Percentiles rank a stretch among this genome's conserved stretches.
phyloP scores from a whole-genome alignment of 805 yeast species.

The Zygoascus biomembranicola region DNA sequence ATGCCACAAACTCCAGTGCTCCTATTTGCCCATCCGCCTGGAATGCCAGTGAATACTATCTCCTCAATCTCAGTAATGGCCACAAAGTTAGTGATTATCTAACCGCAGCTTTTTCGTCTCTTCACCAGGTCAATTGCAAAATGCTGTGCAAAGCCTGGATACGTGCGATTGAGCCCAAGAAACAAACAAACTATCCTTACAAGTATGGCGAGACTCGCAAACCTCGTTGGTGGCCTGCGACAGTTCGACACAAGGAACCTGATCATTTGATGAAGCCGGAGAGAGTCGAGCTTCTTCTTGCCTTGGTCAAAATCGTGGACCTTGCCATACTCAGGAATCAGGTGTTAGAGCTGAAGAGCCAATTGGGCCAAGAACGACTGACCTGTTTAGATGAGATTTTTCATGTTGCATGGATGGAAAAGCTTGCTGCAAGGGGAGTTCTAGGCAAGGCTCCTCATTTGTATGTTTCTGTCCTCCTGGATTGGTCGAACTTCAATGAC shows the following conservation, averaged over 20 bases:
- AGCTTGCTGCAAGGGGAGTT: neutral
- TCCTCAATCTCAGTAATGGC: neutral
- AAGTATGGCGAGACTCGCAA: constrained; percentile 39
- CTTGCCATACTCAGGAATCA: neutral
- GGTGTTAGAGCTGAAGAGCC: neutral
- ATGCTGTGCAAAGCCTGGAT: constrained; percentile 62
- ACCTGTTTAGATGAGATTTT: neutral
- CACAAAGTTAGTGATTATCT: neutral
- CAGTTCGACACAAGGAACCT: constrained; percentile 58
- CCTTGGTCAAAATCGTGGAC: neutral
- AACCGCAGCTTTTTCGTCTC: neutral
- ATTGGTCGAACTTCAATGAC: neutral
- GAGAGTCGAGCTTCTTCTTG: constrained; percentile 31
- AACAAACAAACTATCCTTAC: constrained; percentile 58
- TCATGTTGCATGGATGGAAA: neutral
- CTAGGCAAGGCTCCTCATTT: neutral
- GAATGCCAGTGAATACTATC: neutral
- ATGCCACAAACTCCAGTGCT: neutral
- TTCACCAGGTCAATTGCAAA: constrained; percentile 53
- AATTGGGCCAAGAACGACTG: neutral
- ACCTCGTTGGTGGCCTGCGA: constrained; percentile 68
- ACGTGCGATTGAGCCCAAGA: constrained; percentile 52
- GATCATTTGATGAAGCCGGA: constrained; percentile 60
- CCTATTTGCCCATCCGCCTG: neutral
- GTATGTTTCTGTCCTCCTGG: neutral